phyloP scores from a whole-genome alignment of 2,329 filamentous ascomycete genomes.

The Magnaporthiopsis rhizophila region DNA sequence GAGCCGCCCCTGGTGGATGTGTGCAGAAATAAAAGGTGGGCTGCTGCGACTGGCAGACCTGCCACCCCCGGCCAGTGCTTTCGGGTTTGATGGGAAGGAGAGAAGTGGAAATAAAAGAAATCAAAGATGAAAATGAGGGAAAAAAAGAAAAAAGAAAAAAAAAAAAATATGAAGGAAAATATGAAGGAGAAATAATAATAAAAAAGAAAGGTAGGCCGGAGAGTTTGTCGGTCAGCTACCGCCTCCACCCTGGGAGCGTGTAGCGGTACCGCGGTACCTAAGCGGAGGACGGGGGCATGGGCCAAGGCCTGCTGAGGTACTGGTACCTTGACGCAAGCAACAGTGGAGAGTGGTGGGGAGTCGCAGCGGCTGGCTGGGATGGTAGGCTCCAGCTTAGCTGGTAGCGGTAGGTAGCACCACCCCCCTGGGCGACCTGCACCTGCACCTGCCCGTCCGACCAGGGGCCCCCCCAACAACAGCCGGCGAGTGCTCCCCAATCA shows the following conservation, averaged over 20 bases:
- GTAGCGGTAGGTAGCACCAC: too few species aligned
- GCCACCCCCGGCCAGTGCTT: not conserved
- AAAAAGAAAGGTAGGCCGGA: slow-evolving; percentile 6
- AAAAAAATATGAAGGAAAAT: too few species aligned
- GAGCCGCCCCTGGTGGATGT: not conserved
- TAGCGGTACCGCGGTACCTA: too few species aligned
- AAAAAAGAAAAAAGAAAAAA: not conserved
- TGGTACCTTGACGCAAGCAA: slow-evolving; percentile 2
- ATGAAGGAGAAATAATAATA: slow-evolving; percentile 1
- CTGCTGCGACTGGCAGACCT: slow-evolving; percentile 1
- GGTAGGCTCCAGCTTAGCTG: not conserved
- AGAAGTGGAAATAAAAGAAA: slow-evolving; percentile 1
- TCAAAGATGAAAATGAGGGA: not conserved
- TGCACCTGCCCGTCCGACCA: too few species aligned
- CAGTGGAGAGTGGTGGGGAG: not conserved
- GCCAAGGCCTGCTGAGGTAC: slow-evolving; percentile 5
- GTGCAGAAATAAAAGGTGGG: slow-evolving; percentile 1
- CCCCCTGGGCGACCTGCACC: too few species aligned
- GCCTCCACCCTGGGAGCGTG: not conserved
- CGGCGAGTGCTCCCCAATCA: too few species aligned
- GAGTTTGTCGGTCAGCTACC: slow-evolving; percentile 6
- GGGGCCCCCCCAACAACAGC: too few species aligned
- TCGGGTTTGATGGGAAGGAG: not conserved
- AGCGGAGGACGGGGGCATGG: not conserved
- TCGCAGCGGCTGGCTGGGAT: not conserved